These are phyloP conservation scores for Stromatinia cepivora DNA, from an alignment of 2,329 filamentous ascomycete genomes.

Conservation along the genomic window DNA sequence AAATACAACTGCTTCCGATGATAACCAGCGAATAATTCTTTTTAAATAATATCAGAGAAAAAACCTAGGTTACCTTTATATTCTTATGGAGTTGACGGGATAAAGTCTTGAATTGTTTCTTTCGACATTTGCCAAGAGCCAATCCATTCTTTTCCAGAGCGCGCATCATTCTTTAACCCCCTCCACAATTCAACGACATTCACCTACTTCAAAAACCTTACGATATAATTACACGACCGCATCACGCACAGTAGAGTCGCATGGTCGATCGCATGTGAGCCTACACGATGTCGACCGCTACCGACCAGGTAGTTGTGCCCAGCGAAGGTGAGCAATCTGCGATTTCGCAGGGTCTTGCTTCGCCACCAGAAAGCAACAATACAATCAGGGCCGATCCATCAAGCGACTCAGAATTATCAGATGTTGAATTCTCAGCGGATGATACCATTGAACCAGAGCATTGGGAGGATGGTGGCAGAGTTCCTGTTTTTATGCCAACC, in stretches of 20 bases:
- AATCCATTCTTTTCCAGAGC: conserved; percentile 13
- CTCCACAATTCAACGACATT: conserved; percentile 16
- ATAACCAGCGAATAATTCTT: neutral
- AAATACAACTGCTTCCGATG: neutral
- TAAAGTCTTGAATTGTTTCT: conserved; percentile 10
- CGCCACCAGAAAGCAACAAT: conserved; percentile 64
- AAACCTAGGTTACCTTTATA: neutral
- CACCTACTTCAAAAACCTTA: conserved; percentile 13
- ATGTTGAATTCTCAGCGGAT: conserved; percentile 54
- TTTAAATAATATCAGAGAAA: neutral
- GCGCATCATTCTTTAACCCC: conserved; percentile 19
- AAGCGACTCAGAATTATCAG: conserved; percentile 65
- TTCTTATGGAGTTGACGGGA: neutral
- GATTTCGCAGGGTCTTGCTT: conserved; percentile 49
- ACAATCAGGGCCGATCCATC: conserved; percentile 55
- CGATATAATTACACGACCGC: neutral
- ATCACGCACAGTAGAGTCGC: neutral
- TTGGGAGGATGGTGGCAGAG: conserved; percentile 69
- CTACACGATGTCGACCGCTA: conserved; percentile 36
- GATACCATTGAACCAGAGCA: conserved; percentile 84
- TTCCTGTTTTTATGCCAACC: conserved; percentile 92
- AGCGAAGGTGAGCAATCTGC: conserved; percentile 27
- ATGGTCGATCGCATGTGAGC: conserved; percentile 35
- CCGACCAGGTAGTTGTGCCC: conserved; percentile 32
- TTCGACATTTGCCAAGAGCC: conserved; percentile 6